Percentiles rank a stretch among this genome's conserved stretches.
These are phyloP conservation scores for Choanephora cucurbitarum DNA, from an alignment of 371 early-diverging fungal genomes.

Conservation along the genomic window DNA sequence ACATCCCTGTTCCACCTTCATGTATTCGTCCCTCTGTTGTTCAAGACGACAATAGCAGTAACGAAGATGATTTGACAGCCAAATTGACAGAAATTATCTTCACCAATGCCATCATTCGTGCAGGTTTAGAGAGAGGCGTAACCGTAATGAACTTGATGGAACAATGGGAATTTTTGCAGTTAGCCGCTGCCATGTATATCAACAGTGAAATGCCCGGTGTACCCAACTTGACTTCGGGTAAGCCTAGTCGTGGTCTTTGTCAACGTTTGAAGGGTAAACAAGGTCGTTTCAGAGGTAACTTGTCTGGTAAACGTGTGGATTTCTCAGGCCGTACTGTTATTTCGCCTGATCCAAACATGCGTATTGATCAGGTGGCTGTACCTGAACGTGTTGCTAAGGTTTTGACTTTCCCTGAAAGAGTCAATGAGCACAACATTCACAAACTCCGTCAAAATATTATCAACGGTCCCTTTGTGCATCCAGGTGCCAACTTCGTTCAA, in stretches of 20 bases:
- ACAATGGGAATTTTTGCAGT: conserved; percentile 98
- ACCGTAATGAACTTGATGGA: conserved; percentile 83
- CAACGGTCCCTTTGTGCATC: conserved; percentile 93
- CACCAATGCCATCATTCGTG: conserved; percentile 87
- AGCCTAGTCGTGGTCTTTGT: conserved; percentile 90
- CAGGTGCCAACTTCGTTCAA: conserved; percentile 95
- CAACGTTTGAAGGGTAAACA: conserved; percentile 99
- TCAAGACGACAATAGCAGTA: conserved; percentile 90
- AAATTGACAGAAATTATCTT: conserved; percentile 97
- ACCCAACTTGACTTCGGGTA: conserved; percentile 61
- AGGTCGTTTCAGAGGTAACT: conserved; percentile 99
- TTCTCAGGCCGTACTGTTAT: conserved; percentile 99
- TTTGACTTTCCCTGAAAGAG: conserved; percentile 97
- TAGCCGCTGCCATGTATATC: conserved; percentile 96
- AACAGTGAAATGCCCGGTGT: conserved; percentile 95
- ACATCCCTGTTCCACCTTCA: conserved; percentile 96
- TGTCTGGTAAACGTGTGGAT: conserved; percentile 99
- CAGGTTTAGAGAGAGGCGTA: conserved; percentile 85
- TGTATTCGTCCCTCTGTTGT: conserved; percentile 98
- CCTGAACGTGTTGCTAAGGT: conserved; percentile 96
- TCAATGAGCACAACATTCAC: conserved; percentile 88
- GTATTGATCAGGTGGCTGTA: conserved; percentile 98
- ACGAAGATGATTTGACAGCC: conserved; percentile 99
- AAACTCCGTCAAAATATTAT: conserved; percentile 77
- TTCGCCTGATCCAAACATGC: conserved; percentile 99